These are phyloP conservation scores for Hymenochaete sp. DNA, from an alignment of 1,284 basidiomycete genomes.

Conservation along the genomic window DNA sequence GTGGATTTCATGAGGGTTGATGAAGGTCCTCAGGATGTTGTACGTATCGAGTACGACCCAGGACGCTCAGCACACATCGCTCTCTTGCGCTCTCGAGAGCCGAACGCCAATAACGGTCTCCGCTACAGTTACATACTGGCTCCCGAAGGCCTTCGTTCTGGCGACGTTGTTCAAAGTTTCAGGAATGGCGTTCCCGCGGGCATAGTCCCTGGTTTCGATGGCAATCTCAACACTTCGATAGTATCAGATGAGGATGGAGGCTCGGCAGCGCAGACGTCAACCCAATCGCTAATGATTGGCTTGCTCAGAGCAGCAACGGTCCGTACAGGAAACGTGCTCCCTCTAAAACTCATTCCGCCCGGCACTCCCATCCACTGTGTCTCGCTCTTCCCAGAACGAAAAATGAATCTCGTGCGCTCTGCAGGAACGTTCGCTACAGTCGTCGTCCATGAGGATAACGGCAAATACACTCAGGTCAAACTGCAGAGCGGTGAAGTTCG, in stretches of 20 bases:
- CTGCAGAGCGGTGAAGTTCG: constrained; percentile 92
- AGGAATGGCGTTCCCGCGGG: constrained; percentile 72
- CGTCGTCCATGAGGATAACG: constrained; percentile 62
- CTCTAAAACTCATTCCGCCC: constrained; percentile 83
- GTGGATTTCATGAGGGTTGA: constrained; percentile 81
- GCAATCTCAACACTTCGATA: constrained; percentile 32
- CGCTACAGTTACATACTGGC: constrained; percentile 86
- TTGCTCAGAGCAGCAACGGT: constrained; percentile 80
- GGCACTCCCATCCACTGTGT: constrained; percentile 90
- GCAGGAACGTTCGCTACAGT: constrained; percentile 86
- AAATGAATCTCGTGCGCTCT: constrained; percentile 78
- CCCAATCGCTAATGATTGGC: constrained; percentile 72
- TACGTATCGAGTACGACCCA: constrained; percentile 96
- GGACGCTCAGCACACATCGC: constrained; percentile 92
- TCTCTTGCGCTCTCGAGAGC: constrained; percentile 59
- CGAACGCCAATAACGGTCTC: constrained; percentile 36
- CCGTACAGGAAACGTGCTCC: constrained; percentile 90
- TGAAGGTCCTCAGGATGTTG: constrained; percentile 77
- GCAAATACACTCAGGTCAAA: constrained; percentile 74
- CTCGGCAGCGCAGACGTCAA: constrained; percentile 29
- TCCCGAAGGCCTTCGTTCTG: constrained; percentile 81
- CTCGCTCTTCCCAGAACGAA: constrained; percentile 67
- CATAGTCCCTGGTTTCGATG: constrained; percentile 58
- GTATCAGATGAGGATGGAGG: constrained; percentile 31
- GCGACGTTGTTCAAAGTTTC: constrained; percentile 86